These are phyloP conservation scores for Curvularia lunata DNA, from an alignment of 2,329 filamentous ascomycete species.

Conservation along the genomic window DNA sequence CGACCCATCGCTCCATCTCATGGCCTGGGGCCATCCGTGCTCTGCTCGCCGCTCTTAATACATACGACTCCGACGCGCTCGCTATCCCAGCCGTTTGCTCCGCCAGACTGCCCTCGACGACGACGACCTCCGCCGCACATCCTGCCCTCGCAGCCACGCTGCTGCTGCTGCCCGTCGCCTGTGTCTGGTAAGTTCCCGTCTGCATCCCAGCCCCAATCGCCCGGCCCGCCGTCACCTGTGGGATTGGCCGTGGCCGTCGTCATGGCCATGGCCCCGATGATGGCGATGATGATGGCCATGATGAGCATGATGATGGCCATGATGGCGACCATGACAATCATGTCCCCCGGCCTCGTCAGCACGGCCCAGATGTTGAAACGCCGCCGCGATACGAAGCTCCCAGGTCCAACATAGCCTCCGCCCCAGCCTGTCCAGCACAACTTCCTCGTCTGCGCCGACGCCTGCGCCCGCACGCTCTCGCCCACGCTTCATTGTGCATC, in stretches of 20 bases:
- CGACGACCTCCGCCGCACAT: not conserved
- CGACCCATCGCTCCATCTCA: not conserved
- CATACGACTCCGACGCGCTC: constrained; percentile 8
- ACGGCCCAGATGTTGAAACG: constrained; percentile 17
- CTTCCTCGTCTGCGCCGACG: not conserved
- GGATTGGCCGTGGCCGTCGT: not conserved
- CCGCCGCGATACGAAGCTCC: constrained; percentile 16
- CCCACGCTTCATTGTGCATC: not conserved
- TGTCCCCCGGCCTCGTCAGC: constrained; percentile 3
- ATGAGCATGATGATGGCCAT: not conserved
- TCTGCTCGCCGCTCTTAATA: not conserved
- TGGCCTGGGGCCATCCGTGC: constrained; percentile 16
- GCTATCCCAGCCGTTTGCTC: constrained; percentile 5
- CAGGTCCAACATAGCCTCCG: constrained; percentile 7
- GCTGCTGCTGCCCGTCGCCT: constrained; percentile 10
- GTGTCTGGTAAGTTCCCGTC: constrained; percentile 25
- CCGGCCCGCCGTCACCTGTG: too few species aligned
- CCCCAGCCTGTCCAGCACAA: constrained; percentile 13
- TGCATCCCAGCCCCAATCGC: too few species aligned
- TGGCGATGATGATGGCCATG: not conserved
- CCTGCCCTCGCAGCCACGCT: not conserved
- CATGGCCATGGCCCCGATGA: too few species aligned
- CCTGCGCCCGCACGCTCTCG: constrained; percentile 1
- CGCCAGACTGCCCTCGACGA: constrained; percentile 7
- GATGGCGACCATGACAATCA: not conserved